phyloP scores from a whole-genome alignment of 2,329 filamentous ascomycete genomes.

The Macrophomina phaseolina region DNA sequence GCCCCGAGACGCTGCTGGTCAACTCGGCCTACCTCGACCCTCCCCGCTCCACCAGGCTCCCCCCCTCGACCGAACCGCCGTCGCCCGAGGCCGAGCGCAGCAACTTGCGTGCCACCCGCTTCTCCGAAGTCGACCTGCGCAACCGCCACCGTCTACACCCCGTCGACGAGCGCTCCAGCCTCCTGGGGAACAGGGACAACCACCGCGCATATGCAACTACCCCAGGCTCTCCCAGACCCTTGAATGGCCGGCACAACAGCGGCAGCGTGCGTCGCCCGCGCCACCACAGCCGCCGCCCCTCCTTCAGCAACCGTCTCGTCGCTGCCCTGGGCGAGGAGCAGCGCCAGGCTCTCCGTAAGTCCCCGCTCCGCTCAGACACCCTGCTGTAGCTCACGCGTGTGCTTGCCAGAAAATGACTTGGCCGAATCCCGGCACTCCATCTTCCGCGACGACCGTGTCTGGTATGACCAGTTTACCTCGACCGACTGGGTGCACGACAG shows the following conservation, averaged over 20 bases:
- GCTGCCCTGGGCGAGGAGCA: slow-evolving; percentile 64
- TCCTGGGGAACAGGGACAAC: slow-evolving; percentile 51
- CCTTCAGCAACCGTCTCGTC: slow-evolving; percentile 57
- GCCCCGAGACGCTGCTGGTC: slow-evolving; percentile 13
- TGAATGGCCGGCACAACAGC: slow-evolving; percentile 45
- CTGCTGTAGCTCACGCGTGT: background rate
- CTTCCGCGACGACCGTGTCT: slow-evolving; percentile 83
- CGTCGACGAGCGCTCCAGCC: slow-evolving; percentile 54
- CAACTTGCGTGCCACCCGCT: slow-evolving; percentile 35
- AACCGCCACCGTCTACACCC: slow-evolving; percentile 21
- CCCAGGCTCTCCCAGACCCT: slow-evolving; percentile 50
- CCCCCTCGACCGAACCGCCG: slow-evolving; percentile 35
- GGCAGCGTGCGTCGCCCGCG: slow-evolving; percentile 29
- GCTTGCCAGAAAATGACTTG: slow-evolving; percentile 55
- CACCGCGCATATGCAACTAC: slow-evolving; percentile 46
- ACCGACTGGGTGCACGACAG: slow-evolving; percentile 99
- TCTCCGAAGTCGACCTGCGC: slow-evolving; percentile 43
- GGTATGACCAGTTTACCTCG: slow-evolving; percentile 98
- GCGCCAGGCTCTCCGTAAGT: slow-evolving; percentile 45
- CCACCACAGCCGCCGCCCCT: slow-evolving; percentile 39
- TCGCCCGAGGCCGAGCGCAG: slow-evolving; percentile 37
- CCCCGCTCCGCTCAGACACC: background rate
- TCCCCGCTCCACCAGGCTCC: slow-evolving; percentile 38
- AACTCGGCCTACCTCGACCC: slow-evolving; percentile 24
- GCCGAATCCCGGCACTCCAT: slow-evolving; percentile 69